Percentiles rank a stretch among this genome's conserved stretches.
These are phyloP conservation scores for Pelargonium cotyledonis DNA, from an alignment of 441 rosid genomes.

Conservation along the genomic window DNA sequence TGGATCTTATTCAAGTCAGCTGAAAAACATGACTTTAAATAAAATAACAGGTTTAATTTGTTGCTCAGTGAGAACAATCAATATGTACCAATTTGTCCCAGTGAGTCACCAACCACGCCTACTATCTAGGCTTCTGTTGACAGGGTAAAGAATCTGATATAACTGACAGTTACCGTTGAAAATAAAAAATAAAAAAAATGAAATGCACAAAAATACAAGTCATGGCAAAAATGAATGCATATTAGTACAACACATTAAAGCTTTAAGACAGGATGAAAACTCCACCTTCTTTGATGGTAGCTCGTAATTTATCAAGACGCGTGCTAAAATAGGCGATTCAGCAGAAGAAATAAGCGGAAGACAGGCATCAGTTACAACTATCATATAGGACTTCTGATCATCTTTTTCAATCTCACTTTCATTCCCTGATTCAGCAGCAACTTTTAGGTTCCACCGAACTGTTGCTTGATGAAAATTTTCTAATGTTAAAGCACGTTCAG, in stretches of 20 bases:
- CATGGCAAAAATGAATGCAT: neutral
- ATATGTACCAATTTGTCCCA: neutral
- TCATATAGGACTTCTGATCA: conserved; percentile 51
- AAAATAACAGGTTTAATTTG: neutral
- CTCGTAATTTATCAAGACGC: conserved; percentile 76
- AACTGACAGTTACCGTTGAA: neutral
- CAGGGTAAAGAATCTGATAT: neutral
- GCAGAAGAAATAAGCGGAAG: conserved; percentile 65
- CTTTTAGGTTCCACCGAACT: conserved; percentile 45
- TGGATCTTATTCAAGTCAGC: neutral
- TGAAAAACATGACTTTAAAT: neutral
- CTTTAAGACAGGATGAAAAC: neutral
- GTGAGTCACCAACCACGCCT: neutral
- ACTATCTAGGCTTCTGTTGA: neutral
- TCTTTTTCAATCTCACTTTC: conserved; percentile 32
- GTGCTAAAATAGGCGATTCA: conserved; percentile 52
- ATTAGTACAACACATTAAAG: neutral
- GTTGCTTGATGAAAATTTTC: conserved; percentile 58
- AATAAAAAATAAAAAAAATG: neutral
- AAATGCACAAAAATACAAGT: neutral
- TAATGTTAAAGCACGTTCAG: conserved; percentile 43
- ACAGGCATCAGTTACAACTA: conserved; percentile 76
- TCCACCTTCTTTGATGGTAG: conserved; percentile 68
- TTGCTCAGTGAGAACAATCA: neutral
- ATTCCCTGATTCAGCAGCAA: conserved; percentile 28